Percentiles rank a stretch among this genome's conserved stretches.
phyloP scores from a whole-genome alignment of 371 early-diverging fungal genomes.

The Syncephalastrum racemosum region DNA sequence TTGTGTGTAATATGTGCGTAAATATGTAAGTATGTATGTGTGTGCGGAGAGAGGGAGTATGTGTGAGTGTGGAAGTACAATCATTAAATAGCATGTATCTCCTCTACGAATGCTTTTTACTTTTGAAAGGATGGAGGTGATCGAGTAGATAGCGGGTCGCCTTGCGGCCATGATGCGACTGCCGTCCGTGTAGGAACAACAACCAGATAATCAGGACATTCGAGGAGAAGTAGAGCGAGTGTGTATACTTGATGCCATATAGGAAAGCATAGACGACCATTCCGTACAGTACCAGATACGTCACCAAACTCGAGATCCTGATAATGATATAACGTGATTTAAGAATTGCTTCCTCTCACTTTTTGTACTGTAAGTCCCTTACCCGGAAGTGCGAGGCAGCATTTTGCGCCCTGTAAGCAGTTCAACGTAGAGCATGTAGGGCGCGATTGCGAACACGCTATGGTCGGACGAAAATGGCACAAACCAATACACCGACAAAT shows the following conservation, averaged over 20 bases:
- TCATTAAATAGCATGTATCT: too few relatives aligned
- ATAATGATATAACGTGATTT: not conserved
- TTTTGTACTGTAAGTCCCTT: slow-evolving; percentile 11
- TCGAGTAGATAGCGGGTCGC: slow-evolving; percentile 32
- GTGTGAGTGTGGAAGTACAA: too few relatives aligned
- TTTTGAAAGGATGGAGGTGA: slow-evolving; percentile 27
- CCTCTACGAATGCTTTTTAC: slow-evolving; percentile 42
- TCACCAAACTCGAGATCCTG: slow-evolving; percentile 32
- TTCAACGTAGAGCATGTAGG: slow-evolving; percentile 59
- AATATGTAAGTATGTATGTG: too few relatives aligned
- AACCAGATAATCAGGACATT: slow-evolving; percentile 46
- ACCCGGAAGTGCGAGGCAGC: slow-evolving; percentile 50
- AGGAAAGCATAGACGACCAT: slow-evolving; percentile 42
- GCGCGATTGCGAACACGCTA: slow-evolving; percentile 54
- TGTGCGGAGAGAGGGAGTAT: too few relatives aligned
- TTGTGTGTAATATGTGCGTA: too few relatives aligned
- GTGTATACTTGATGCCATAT: slow-evolving; percentile 52
- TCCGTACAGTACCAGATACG: slow-evolving; percentile 33
- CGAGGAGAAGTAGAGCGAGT: slow-evolving; percentile 46
- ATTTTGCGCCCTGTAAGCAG: slow-evolving; percentile 43
- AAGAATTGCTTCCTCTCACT: not conserved
- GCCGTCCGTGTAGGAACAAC: slow-evolving; percentile 38
- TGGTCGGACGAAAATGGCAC: slow-evolving; percentile 63
- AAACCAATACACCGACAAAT: slow-evolving; percentile 63
- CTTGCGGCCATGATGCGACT: slow-evolving; percentile 37